phyloP scores from a whole-genome alignment of 177 flowering plant species.

The Vitis hybrid region DNA sequence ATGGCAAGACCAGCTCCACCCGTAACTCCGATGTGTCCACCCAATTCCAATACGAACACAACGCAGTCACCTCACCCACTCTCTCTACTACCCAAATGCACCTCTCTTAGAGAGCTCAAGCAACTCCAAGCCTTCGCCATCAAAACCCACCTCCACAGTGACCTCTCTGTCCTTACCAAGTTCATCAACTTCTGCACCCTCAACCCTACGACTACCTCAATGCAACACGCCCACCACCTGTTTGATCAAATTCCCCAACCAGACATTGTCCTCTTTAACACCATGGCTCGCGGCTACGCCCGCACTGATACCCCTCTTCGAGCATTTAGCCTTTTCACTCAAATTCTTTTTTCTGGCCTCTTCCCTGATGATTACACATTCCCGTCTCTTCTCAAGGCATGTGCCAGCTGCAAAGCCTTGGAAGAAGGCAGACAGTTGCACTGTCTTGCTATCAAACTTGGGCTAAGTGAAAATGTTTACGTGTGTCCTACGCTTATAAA shows the following conservation, averaged over 20 bases:
- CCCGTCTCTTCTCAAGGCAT: conserved; percentile 67
- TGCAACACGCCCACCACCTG: conserved; percentile 54
- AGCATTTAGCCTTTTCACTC: conserved; percentile 38
- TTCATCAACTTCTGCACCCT: conserved; percentile 47
- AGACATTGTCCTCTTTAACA: conserved; percentile 51
- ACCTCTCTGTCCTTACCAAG: conserved; percentile 41
- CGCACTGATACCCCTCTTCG: conserved; percentile 37
- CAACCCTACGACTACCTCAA: conserved; percentile 24
- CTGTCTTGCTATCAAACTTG: conserved; percentile 46
- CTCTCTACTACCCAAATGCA: conserved; percentile 47
- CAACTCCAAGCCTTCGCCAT: conserved; percentile 62
- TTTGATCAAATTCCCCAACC: conserved; percentile 60
- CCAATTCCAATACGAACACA: conserved; percentile 7
- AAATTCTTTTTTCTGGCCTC: conserved; percentile 30
- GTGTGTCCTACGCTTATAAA: conserved; percentile 57
- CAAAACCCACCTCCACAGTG: conserved; percentile 55
- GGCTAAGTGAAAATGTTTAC: conserved; percentile 38
- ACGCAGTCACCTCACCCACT: conserved; percentile 24
- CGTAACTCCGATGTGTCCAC: conserved; percentile 6
- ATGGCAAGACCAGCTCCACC: conserved; percentile 22
- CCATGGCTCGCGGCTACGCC: conserved; percentile 65
- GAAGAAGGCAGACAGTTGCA: conserved; percentile 70
- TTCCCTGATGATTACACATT: conserved; percentile 64
- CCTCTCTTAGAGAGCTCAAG: conserved; percentile 44
- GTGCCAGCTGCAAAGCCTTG: conserved; percentile 46